Evolutionary conservation across 345 rosid genomes (phyloP), one percentile per base, ranked within the genome.

Genomic region (Xanthoceras sorbifolium): DNA sequence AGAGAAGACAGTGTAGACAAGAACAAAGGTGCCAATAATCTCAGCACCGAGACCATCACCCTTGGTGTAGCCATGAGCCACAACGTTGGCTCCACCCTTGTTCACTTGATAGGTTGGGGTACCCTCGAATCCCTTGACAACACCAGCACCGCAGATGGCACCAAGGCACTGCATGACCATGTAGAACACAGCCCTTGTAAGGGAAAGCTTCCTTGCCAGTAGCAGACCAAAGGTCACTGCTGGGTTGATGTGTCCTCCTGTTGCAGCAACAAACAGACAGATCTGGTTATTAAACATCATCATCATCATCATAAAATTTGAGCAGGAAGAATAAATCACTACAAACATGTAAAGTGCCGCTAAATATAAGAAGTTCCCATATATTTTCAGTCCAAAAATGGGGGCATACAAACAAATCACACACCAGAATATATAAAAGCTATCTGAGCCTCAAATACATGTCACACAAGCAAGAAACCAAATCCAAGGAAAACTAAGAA

Each of bases 51-150:
- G 8, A 9, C 10, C 44, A 10, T 9, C 1, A 10, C 44, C 6
- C 2, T 9, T 40, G 44, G 2, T 40, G 44, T 40, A 40, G 44
- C 44, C 44, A 0, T 9, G 9, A 1, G 6, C 1, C 2, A 40
- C 44, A 10, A 4, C 6, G 44, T 40, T 40, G 44, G 44, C 11
- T 9, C 44, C 44, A 9, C 44, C 95, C 7, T 81, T 82, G 57
- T 67, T 52, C 28, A 52, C 0, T 71, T 81, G 84, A 52, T 78
- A 89, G 0, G 15, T 76, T 0, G 8, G 42, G 36, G 77, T 29
- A 8, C 85, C 61, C 12, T 89, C 81, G 44, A 40, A 40, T 1
- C 10, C 44, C 9, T 40, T 40, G 44, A 40, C 44, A 10, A 40
- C 10, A 6, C 44, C 44, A 40, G 8, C 44, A 40, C 44, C 44